Conservation (phyloP, 2,329 filamentous ascomycete species). For the Trichoderma guizhouense region DNA sequence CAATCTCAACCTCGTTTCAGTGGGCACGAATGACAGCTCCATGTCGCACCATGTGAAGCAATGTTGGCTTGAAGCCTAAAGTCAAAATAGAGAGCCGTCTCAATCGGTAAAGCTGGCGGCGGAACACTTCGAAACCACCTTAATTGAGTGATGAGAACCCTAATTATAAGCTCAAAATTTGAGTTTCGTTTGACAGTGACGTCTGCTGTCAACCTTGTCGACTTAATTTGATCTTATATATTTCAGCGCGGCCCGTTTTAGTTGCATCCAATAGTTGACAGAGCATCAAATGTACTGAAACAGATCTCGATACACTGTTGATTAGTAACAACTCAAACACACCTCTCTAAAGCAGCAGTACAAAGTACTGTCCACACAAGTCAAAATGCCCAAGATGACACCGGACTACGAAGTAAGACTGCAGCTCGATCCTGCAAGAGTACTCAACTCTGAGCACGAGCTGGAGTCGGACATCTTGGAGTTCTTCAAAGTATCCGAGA, state of each 20-base stretch:
- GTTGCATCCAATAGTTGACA: too few relatives aligned
- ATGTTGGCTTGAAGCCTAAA: neutral
- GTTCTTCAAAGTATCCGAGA: neutral
- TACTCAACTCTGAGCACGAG: neutral
- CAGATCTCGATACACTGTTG: neutral
- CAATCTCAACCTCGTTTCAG: neutral
- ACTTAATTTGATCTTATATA: neutral
- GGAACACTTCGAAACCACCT: neutral
- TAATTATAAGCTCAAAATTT: neutral
- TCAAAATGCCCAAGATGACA: neutral
- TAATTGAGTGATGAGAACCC: neutral
- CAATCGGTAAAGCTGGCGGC: neutral
- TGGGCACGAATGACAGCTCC: neutral
- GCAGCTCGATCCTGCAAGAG: neutral
- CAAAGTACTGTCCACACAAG: too few relatives aligned
- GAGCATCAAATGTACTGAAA: too few relatives aligned
- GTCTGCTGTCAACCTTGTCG: neutral
- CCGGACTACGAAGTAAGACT: neutral
- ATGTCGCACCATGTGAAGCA: neutral
- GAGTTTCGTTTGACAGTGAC: neutral
- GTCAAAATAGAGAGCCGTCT: neutral
- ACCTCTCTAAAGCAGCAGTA: neutral
- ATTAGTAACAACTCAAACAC: neutral
- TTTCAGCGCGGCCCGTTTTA: neutral
- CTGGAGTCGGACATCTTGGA: neutral